Evolutionary conservation across 2,329 filamentous ascomycete genomes (phyloP), one percentile per base, ranked within the genome.

Genomic region (Lasiodiplodia sp.): DNA sequence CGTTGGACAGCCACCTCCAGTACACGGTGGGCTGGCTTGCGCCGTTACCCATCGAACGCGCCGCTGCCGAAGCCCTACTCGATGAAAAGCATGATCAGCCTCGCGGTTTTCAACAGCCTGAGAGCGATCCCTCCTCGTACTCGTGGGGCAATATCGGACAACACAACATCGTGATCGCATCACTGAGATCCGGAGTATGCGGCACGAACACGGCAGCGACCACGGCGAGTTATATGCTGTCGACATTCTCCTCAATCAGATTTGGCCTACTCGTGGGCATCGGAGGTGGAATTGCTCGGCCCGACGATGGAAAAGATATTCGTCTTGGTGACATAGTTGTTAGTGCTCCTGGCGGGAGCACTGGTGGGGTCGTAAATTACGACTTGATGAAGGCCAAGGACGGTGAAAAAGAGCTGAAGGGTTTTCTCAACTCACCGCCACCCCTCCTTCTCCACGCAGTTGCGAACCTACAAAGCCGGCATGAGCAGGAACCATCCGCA

Each of bases 391-490:
- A 62, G 10, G 16, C 21, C 5, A 62, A 25, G 1, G 4, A 0
- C 2, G 23, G 21, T 2, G 16, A 23, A 0, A 38, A 47, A 28
- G 38, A n/a, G 14, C 7, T 5, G 11, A 49, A 49, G 1, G 14
- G 38, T 40, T 62, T n/a, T 5, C 47, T 28, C 3, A 58, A 69
- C 44, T 21, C 38, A 21, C 69, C 70, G 2, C 70, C 70, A 5
- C 2, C 40, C 10, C 37, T 67, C 1, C 51, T 71, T 1, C 67
- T 71, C 25, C 11, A 16, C 7, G 57, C 23, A 10, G 2, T 62
- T 2, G 6, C 38, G 1, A 31, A 40, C 14, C n/a, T 47, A 0
- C 8, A 34, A 34, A n/a, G 11, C 2, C 38, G 25, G 6, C 57
- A 62, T n/a, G 23, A 49, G 2, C 14, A 10, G 16, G 8, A 37